phyloP scores from a whole-genome alignment of 805 yeast species.

The Lipomyces japonicus region DNA sequence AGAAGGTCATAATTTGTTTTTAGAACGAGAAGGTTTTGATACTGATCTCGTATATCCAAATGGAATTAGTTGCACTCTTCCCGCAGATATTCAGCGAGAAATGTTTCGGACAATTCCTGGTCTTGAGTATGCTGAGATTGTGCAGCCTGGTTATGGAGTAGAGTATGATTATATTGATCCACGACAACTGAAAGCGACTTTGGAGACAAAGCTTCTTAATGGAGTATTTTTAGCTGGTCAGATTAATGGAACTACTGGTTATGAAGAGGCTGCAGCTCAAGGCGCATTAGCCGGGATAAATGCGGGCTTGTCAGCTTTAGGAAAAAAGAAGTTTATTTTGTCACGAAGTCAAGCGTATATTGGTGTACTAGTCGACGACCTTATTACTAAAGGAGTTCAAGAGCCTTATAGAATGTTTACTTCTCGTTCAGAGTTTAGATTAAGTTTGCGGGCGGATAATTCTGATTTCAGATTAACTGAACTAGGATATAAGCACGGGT shows the following conservation, averaged over 20 bases:
- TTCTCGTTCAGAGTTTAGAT: conserved; percentile 88
- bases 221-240: conserved; percentile 94
- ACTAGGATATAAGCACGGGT: conserved; percentile 62
- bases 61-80: conserved; percentile 95
- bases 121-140: conserved; percentile 77
- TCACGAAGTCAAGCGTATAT: conserved; percentile 80
- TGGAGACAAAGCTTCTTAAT: conserved; percentile 74
- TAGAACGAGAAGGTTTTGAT: conserved; percentile 93
- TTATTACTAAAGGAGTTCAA: conserved; percentile 89
- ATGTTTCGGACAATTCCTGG: conserved; percentile 81
- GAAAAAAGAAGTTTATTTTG: conserved; percentile 48
- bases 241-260: conserved; percentile 97
- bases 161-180: conserved; percentile 97
- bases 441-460: conserved; percentile 87
- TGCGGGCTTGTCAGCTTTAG: conserved; percentile 62
- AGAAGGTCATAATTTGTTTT: conserved; percentile 77
- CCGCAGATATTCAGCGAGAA: conserved; percentile 79
- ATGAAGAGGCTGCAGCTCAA: conserved; percentile 98
- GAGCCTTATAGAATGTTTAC: conserved; percentile 99
- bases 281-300: conserved; percentile 94
- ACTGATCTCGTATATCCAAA: conserved; percentile 90
- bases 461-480: conserved; percentile 83
- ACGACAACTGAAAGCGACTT: conserved; percentile 67
- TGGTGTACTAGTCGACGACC: conserved; percentile 90
- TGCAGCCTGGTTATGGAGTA: conserved; percentile 98